Evolutionary conservation across 2,329 filamentous ascomycete genomes (phyloP).

Genomic region (Penicillium freii): DNA sequence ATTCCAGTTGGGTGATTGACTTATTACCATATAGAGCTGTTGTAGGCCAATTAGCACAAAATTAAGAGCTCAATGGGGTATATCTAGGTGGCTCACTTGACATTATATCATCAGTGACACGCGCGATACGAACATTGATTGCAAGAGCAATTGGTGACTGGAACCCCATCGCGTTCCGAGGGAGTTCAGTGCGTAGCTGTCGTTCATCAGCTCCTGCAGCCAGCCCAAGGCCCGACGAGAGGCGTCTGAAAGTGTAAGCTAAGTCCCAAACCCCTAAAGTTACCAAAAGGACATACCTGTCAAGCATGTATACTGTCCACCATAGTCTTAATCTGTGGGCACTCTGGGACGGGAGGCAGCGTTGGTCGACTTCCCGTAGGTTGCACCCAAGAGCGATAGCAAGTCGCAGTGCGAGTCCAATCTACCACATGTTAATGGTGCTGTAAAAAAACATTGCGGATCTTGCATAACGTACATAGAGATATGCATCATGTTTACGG

Average conservation of each 20-base stretch:
- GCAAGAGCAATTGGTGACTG: constrained; percentile 19
- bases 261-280: rapidly evolving
- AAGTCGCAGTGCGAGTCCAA: constrained; percentile 20
- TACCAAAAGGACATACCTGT: constrained; percentile 11
- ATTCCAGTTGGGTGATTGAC: constrained; percentile 20
- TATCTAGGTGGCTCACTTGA: constrained; percentile 10
- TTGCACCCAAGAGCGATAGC: constrained; percentile 23
- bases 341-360: constrained; percentile 20
- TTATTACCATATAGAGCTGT: constrained; percentile 21
- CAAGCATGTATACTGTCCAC: constrained; percentile 28
- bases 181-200: constrained; percentile 16
- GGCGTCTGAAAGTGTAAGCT: constrained; percentile 12
- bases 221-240: constrained; percentile 20
- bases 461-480: constrained; percentile 12
- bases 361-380: constrained; percentile 15
- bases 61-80: background rate
- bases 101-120: constrained; percentile 25
- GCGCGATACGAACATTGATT: constrained; percentile 23
- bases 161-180: constrained; percentile 16
- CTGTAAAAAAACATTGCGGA: too few species aligned
- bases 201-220: constrained; percentile 22
- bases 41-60: background rate
- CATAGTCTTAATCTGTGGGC: constrained; percentile 23
- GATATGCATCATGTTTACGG: constrained; percentile 22
- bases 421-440: constrained; percentile 6